These are phyloP conservation scores for Neohortaea acidophila DNA, from an alignment of 495 filamentous ascomycete species.

Conservation along the genomic window DNA sequence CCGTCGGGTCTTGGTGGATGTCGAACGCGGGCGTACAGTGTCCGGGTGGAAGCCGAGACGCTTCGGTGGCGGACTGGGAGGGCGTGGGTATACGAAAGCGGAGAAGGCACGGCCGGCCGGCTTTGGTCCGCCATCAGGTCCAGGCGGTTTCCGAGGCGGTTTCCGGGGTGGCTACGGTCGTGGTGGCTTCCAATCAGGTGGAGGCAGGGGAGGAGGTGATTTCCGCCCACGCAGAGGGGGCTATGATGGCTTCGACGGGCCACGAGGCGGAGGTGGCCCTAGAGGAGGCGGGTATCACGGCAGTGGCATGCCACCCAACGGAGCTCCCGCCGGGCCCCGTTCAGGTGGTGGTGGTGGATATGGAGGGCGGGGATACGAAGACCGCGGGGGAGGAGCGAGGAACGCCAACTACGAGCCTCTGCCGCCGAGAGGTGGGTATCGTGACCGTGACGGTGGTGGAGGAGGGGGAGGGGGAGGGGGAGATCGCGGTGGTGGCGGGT, in stretches of 20 bases:
- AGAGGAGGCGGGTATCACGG: constrained; percentile 28
- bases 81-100: constrained; percentile 84
- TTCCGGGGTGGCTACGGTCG: constrained; percentile 39
- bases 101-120: constrained; percentile 49
- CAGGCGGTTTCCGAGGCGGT: constrained; percentile 48
- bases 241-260: constrained; percentile 29
- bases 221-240: constrained; percentile 31
- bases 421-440: constrained; percentile 37
- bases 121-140: constrained; percentile 44
- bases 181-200: constrained; percentile 37
- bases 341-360: constrained; percentile 27
- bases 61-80: constrained; percentile 82
- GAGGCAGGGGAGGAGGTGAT: constrained; percentile 40
- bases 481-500: constrained; percentile 37
- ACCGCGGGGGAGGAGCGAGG: constrained; percentile 37
- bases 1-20: constrained; percentile 81
- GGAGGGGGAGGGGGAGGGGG: constrained; percentile 38
- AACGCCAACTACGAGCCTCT: constrained; percentile 59
- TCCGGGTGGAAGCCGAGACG: constrained; percentile 88
- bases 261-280: constrained; percentile 16
- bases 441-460: constrained; percentile 36
- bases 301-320: constrained; percentile 40
- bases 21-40: constrained; percentile 88
- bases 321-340: constrained; percentile 68
- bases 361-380: constrained; percentile 31